Percentiles rank a stretch among this genome's conserved stretches.
phyloP scores from a whole-genome alignment of 1,284 basidiomycete species.

The Papiliotrema laurentii region DNA sequence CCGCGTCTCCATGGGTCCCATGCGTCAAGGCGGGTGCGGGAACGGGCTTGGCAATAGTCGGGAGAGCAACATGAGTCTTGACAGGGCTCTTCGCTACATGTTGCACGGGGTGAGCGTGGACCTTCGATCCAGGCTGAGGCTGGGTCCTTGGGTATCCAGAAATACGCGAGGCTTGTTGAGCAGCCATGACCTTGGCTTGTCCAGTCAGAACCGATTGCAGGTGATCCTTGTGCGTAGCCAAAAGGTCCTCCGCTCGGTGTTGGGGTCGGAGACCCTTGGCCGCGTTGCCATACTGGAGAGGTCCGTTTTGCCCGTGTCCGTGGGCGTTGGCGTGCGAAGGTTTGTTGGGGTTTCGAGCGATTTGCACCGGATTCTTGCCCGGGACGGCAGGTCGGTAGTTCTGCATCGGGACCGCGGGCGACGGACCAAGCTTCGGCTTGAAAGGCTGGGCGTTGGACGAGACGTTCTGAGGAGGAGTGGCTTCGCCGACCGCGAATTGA shows the following conservation, averaged over 20 bases:
- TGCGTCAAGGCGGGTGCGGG: too few species aligned
- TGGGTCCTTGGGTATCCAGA: slow-evolving; percentile 4
- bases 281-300: slow-evolving; percentile 42
- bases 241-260: slow-evolving; percentile 3
- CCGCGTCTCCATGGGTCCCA: too few species aligned
- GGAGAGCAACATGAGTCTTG: slow-evolving; percentile 1
- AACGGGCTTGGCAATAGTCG: background rate
- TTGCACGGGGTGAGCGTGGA: background rate
- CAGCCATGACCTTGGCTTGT: slow-evolving; percentile 3
- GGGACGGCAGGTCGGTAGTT: slow-evolving; percentile 27
- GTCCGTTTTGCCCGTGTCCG: slow-evolving; percentile 11
- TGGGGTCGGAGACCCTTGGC: slow-evolving; percentile 34
- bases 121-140: background rate
- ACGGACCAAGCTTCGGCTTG: slow-evolving; percentile 65
- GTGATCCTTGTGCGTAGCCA: slow-evolving; percentile 23
- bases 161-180: slow-evolving; percentile 12
- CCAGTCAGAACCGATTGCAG: slow-evolving; percentile 30
- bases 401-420: slow-evolving; percentile 49
- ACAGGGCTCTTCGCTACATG: slow-evolving; percentile 4
- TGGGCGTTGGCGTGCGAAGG: background rate
- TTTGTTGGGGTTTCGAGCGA: slow-evolving; percentile 58
- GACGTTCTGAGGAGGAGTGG: slow-evolving; percentile 42
- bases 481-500: slow-evolving; percentile 71
- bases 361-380: slow-evolving; percentile 44
- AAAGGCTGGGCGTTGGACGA: slow-evolving; percentile 50